These are phyloP conservation scores for Gossypium stocksii DNA, from an alignment of 345 rosid genomes.

Conservation along the genomic window DNA sequence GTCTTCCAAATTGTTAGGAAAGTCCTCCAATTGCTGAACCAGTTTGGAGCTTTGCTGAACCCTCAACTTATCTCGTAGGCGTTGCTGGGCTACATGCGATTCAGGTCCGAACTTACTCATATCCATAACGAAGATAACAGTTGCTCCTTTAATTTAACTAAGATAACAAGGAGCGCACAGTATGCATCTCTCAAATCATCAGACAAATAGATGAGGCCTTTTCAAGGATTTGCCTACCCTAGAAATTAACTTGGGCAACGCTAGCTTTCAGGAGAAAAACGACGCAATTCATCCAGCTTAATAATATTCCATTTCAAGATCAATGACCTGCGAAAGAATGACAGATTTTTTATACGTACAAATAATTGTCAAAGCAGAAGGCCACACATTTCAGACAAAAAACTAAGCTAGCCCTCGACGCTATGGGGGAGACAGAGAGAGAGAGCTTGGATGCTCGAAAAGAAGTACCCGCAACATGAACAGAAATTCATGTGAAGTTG, in stretches of 20 bases:
- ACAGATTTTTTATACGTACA: neutral
- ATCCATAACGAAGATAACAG: constrained; percentile 25
- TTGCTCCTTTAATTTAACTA: neutral
- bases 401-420: neutral
- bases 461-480: constrained; percentile 16
- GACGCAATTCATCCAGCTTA: neutral
- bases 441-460: neutral
- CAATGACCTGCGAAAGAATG: neutral
- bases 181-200: neutral
- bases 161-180: neutral
- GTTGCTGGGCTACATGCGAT: constrained; percentile 49
- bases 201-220: neutral
- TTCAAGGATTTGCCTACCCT: neutral
- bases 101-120: constrained; percentile 29
- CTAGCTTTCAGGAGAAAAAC: neutral
- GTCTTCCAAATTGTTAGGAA: constrained; percentile 22
- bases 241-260: neutral
- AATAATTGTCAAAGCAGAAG: neutral
- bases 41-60: constrained; percentile 21
- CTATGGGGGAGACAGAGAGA: neutral
- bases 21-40: constrained; percentile 19
- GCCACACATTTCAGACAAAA: neutral
- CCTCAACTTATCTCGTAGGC: constrained; percentile 48
- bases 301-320: neutral
- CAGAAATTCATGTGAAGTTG: constrained; percentile 14